A percentile compares a stretch with the other conserved stretches of the same genome.
Conservation (phyloP, 2,329 filamentous ascomycete species). For the Talaromyces sp. region DNA sequence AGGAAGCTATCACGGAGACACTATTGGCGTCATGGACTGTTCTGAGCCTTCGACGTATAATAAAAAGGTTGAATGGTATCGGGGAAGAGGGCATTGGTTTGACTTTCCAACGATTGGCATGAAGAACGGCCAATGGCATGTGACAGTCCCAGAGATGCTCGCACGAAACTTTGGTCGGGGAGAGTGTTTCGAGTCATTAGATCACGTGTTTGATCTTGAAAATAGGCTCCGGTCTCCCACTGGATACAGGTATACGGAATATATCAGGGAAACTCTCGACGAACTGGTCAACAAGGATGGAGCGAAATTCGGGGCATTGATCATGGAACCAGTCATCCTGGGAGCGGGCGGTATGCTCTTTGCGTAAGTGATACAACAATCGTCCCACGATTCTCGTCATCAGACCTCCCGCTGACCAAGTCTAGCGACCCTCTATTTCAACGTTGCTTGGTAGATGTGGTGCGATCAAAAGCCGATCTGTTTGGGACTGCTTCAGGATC, state of each 20-base stretch:
- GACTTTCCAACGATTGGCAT: slow-evolving; percentile 71
- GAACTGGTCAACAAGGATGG: slow-evolving; percentile 53
- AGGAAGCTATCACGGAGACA: slow-evolving; percentile 82
- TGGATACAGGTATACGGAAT: slow-evolving; percentile 54
- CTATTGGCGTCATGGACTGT: slow-evolving; percentile 83
- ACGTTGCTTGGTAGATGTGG: slow-evolving; percentile 62
- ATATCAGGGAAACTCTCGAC: slow-evolving; percentile 56
- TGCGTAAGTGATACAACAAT: slow-evolving; percentile 53
- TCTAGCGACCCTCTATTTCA: slow-evolving; percentile 78
- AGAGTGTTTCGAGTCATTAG: slow-evolving; percentile 48
- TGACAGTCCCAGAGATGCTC: slow-evolving; percentile 55
- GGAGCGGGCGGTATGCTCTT: slow-evolving; percentile 82
- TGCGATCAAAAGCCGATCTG: slow-evolving; percentile 57
- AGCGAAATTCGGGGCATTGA: slow-evolving; percentile 68
- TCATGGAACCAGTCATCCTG: slow-evolving; percentile 75
- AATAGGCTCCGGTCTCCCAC: slow-evolving; percentile 45
- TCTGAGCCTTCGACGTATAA: slow-evolving; percentile 75
- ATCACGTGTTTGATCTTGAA: slow-evolving; percentile 59
- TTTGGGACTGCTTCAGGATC: slow-evolving; percentile 41
- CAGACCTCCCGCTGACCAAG: background rate
- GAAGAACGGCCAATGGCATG: slow-evolving; percentile 61
- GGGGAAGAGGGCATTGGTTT: slow-evolving; percentile 74
- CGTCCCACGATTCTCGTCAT: background rate
- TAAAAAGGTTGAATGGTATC: slow-evolving; percentile 81
- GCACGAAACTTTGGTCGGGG: slow-evolving; percentile 45